A percentile compares a stretch with the other conserved stretches of the same genome.
Evolutionary conservation across 2,329 filamentous ascomycete species (phyloP).

Genomic region (Leptographium lundbergii): DNA sequence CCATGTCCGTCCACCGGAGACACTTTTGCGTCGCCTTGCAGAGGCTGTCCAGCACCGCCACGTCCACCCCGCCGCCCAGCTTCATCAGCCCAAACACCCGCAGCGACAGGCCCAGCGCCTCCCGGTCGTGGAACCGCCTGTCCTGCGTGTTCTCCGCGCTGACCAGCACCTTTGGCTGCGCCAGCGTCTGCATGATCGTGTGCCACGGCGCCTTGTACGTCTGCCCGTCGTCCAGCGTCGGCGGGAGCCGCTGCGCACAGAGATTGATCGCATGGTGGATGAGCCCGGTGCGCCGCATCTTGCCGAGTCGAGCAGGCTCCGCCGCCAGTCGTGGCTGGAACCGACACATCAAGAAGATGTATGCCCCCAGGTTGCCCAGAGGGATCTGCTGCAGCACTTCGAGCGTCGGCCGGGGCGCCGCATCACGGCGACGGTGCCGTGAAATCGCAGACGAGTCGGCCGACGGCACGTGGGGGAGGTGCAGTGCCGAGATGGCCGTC

Average conservation of each 20-base stretch:
- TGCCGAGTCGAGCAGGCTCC: constrained; percentile 12
- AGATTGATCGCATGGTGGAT: constrained; percentile 25
- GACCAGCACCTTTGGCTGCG: constrained; percentile 20
- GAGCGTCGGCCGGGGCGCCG: constrained; percentile 5
- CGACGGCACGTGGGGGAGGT: constrained; percentile 1
- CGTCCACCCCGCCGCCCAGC: constrained; percentile 19
- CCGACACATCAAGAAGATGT: constrained; percentile 36
- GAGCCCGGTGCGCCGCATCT: constrained; percentile 9
- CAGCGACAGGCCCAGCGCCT: constrained; percentile 21
- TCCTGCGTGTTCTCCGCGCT: constrained; percentile 9
- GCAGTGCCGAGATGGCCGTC: constrained; percentile 4
- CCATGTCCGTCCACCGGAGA: constrained; percentile 5
- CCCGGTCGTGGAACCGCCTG: constrained; percentile 14
- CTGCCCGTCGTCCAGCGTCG: constrained; percentile 15
- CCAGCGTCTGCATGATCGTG: constrained; percentile 26
- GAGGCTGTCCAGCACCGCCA: constrained; percentile 22
- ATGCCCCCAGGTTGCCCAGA: constrained; percentile 31
- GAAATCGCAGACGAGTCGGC: background rate
- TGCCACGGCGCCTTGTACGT: constrained; percentile 29
- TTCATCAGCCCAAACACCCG: constrained; percentile 18
- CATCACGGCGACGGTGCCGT: background rate
- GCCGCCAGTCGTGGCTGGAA: constrained; percentile 20
- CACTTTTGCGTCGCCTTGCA: constrained; percentile 13
- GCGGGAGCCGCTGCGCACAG: constrained; percentile 15
- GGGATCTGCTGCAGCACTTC: constrained; percentile 16